Percentiles rank a stretch among this genome's conserved stretches.
These are phyloP conservation scores for Fusarium armeniacum DNA, from an alignment of 2,329 filamentous ascomycete genomes.

Conservation along the genomic window DNA sequence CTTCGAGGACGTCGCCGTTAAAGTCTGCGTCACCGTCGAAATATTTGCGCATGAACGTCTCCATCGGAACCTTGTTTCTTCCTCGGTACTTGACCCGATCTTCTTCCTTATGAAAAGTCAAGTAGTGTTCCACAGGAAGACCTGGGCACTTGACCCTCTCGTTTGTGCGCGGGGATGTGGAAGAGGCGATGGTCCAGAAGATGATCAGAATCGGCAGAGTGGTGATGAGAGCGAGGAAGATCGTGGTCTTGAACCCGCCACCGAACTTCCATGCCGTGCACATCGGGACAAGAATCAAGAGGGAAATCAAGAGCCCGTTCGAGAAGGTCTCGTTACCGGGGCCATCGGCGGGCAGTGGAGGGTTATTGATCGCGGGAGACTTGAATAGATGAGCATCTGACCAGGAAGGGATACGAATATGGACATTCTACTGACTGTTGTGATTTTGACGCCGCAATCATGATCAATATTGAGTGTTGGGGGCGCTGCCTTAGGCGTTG, in stretches of 20 bases:
- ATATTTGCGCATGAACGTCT: slow-evolving; percentile 96
- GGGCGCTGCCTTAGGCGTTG: slow-evolving; percentile 10
- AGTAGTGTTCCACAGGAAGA: slow-evolving; percentile 87
- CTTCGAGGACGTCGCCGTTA: slow-evolving; percentile 88
- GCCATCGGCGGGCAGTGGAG: slow-evolving; percentile 17
- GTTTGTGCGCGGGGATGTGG: slow-evolving; percentile 86
- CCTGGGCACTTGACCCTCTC: slow-evolving; percentile 89
- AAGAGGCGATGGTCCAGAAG: slow-evolving; percentile 85
- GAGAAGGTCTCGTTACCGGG: slow-evolving; percentile 22
- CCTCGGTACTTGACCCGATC: slow-evolving; percentile 75
- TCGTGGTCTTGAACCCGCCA: slow-evolving; percentile 85
- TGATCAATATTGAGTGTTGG: slow-evolving; percentile 19
- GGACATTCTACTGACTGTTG: slow-evolving; percentile 11
- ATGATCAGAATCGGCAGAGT: slow-evolving; percentile 80
- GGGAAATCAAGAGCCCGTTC: slow-evolving; percentile 17
- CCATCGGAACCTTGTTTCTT: slow-evolving; percentile 82
- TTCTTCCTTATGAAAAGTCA: slow-evolving; percentile 75
- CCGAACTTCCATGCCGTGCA: slow-evolving; percentile 78
- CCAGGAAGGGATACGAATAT: neutral
- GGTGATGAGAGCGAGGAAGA: slow-evolving; percentile 85
- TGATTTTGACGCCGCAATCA: slow-evolving; percentile 18
- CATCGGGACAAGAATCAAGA: slow-evolving; percentile 9
- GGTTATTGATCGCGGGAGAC: slow-evolving; percentile 16
- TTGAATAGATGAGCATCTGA: slow-evolving; percentile 8
- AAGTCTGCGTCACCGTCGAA: slow-evolving; percentile 92